Base-by-base conservation (phyloP, 2,329 filamentous ascomycete genomes). In the Gaeumannomyces tritici region DNA sequence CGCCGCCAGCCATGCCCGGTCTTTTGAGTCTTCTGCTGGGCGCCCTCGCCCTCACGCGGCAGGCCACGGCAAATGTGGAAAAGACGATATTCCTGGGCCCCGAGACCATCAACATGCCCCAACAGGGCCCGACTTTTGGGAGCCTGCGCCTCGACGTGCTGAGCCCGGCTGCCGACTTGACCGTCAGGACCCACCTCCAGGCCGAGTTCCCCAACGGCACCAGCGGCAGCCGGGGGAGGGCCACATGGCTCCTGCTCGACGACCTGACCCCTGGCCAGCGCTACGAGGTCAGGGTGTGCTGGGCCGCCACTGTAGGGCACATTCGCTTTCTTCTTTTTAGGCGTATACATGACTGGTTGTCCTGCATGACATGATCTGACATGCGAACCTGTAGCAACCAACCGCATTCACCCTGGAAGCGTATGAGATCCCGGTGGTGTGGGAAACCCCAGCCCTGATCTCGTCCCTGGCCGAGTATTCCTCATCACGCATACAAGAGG, bases 281-380 rank as follows among this genome's bases (percentile, higher is more conserved):
- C 67, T 97, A 98, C 79, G 95, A 99, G 78, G 83, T 96, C 59
- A 87, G 95, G 62, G 81, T 97, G 64, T 98, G 93, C 77, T 99
- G 93, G 93, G 82, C 91, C 64, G 95, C 95, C 55, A 95, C 89
- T 64, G 93, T 96, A 82, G 75, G 89, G 81, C 35, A 24, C 24
- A 47, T 28, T 11, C 12, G 1, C 55, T 27, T 5, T 31, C 29
- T 31, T 31, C 29, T 31, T 31, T 4, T 31, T 31, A 27, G 24
- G 58, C 33, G 15, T 28, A 12, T 24, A n/a, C 9, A 51, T n/a
- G 15, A 6, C n/a, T 7, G 9, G 8, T n/a, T n/a, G 3, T n/a
- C 21, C 7, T 24, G 42, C 42, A 9, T 24, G 42, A 51, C 5
- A 51, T 24, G 21, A 11, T 51, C 42, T 51, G 42, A 51, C 42